Percentiles rank a stretch among this genome's conserved stretches.
Evolutionary conservation across 768 basidiomycete genomes (phyloP).

Genomic region (Clavulina sp.): DNA sequence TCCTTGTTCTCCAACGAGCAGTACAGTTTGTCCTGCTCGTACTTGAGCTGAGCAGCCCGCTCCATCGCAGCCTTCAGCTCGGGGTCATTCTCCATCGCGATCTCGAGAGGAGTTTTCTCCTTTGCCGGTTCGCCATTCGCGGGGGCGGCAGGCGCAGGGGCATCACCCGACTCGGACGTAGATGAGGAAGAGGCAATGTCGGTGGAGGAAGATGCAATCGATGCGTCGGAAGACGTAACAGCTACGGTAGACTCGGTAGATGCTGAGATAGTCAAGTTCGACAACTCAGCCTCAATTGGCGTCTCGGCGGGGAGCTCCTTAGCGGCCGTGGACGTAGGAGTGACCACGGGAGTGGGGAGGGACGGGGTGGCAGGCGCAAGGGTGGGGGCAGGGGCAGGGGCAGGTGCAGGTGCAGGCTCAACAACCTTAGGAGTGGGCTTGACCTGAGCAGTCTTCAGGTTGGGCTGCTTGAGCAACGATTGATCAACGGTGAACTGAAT

Average conservation of each 20-base stretch:
- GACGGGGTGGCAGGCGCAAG: background rate
- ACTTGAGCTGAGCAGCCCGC: constrained; percentile 50
- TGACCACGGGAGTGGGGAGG: background rate
- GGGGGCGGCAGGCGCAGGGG: background rate
- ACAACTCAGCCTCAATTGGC: constrained; percentile 15
- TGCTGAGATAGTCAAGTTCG: constrained; percentile 12
- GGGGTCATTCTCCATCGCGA: constrained; percentile 39
- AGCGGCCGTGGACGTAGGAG: background rate
- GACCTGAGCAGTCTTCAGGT: background rate
- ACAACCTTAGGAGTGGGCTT: constrained; percentile 13
- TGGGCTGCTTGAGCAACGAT: constrained; percentile 31
- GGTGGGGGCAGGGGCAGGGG: background rate
- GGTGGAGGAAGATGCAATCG: constrained; percentile 5
- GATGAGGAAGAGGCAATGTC: constrained; percentile 11
- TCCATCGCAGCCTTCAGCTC: constrained; percentile 68
- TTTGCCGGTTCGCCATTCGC: too few relatives aligned
- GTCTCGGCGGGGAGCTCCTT: constrained; percentile 1
- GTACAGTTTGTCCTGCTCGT: constrained; percentile 62
- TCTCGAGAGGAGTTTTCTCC: constrained; percentile 22
- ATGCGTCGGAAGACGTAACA: constrained; percentile 2
- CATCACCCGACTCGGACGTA: background rate
- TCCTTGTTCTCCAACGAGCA: constrained; percentile 92
- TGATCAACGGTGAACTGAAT: constrained; percentile 97
- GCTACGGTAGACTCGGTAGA: constrained; percentile 6
- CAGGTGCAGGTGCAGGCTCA: constrained; percentile 4